phyloP scores from a whole-genome alignment of 257 asterid species.

The Fraxinus quadrangulata region DNA sequence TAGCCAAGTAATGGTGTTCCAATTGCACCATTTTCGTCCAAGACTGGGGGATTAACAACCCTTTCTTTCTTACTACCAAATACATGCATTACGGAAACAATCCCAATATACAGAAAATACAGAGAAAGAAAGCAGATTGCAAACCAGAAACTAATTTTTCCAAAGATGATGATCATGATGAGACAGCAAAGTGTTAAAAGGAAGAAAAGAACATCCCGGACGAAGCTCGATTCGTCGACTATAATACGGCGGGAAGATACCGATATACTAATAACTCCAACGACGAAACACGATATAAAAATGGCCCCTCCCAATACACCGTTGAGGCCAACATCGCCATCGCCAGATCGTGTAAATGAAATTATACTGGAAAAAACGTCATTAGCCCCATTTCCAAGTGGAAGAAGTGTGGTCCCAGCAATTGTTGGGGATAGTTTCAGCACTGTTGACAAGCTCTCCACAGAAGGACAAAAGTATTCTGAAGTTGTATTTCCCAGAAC shows the following conservation, averaged over 20 bases:
- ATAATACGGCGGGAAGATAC: conserved; percentile 33
- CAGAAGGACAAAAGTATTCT: conserved; percentile 71
- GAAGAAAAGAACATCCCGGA: conserved; percentile 70
- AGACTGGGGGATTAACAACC: not conserved
- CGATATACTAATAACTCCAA: conserved; percentile 58
- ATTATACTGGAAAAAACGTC: conserved; percentile 70
- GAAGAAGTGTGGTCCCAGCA: conserved; percentile 83
- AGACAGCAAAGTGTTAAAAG: conserved; percentile 56
- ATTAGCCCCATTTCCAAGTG: conserved; percentile 83
- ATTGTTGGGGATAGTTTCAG: conserved; percentile 69
- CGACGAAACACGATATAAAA: conserved; percentile 71
- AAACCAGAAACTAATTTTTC: conserved; percentile 48
- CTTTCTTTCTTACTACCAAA: conserved; percentile 28
- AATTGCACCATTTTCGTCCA: conserved; percentile 22
- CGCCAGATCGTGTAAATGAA: conserved; percentile 53
- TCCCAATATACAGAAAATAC: conserved; percentile 52
- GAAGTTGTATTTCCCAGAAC: conserved; percentile 70
- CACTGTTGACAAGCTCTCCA: conserved; percentile 48
- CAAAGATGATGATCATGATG: conserved; percentile 42
- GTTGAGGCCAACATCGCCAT: conserved; percentile 65
- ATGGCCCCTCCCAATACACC: conserved; percentile 81
- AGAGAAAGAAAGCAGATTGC: conserved; percentile 51
- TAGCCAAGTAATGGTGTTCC: conserved; percentile 43
- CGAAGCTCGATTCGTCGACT: conserved; percentile 56
- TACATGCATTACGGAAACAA: conserved; percentile 64